Conservation (phyloP, 2,329 filamentous ascomycete species). For the Whalleya microplaca region DNA sequence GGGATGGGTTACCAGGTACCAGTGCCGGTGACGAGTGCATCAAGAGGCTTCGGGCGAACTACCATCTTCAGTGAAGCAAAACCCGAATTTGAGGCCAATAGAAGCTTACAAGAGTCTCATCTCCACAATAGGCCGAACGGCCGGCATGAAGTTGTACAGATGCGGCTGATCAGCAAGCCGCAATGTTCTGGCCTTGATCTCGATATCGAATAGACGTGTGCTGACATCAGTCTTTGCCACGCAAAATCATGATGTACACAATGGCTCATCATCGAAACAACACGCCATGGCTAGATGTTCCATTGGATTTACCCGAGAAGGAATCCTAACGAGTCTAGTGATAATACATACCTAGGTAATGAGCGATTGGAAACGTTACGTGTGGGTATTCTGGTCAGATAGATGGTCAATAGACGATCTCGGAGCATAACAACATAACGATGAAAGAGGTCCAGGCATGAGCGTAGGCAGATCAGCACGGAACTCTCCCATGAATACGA, state of each 20-base stretch:
- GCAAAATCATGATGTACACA: background rate
- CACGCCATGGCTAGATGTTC: background rate
- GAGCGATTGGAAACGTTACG: no score
- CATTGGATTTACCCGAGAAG: background rate
- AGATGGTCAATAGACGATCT: background rate
- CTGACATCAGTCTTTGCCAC: background rate
- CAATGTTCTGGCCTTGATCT: background rate
- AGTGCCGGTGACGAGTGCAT: slow-evolving; percentile 8
- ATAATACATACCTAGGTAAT: background rate
- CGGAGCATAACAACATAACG: background rate
- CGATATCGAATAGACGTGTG: background rate
- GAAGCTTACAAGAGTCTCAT: background rate
- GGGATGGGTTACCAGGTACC: background rate
- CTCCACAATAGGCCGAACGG: slow-evolving; percentile 4
- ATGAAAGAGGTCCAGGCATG: background rate
- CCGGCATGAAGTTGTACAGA: slow-evolving; percentile 1
- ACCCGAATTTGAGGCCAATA: slow-evolving; percentile 8
- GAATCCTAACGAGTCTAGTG: background rate
- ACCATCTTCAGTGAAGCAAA: slow-evolving; percentile 6
- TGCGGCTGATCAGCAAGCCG: slow-evolving; percentile 1
- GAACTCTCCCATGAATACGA: background rate
- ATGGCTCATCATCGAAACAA: background rate
- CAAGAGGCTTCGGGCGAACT: slow-evolving; percentile 6
- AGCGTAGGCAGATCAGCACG: background rate
- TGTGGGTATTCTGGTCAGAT: no score